phyloP scores from a whole-genome alignment of 129 eudicot species.

The Ambrosia artemisiifolia region DNA sequence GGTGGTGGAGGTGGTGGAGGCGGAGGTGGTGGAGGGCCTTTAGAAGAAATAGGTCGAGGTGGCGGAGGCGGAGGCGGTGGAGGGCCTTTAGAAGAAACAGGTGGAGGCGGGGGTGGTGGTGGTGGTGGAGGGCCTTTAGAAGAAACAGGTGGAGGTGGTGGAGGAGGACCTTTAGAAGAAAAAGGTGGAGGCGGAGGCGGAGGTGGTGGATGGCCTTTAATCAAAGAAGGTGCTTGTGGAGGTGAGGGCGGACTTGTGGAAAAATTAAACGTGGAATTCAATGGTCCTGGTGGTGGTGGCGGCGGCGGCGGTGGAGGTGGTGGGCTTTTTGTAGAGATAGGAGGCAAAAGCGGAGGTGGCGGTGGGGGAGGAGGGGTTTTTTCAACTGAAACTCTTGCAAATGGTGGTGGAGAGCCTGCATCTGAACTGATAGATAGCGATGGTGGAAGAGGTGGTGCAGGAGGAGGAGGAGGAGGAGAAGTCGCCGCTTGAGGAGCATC shows the following conservation, averaged over 20 bases:
- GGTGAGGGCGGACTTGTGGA: slow-evolving; percentile 14
- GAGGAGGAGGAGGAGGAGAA: slow-evolving; percentile 17
- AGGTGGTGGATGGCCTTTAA: slow-evolving; percentile 10
- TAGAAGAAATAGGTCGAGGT: slow-evolving; percentile 15
- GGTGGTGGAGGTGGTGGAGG: slow-evolving; percentile 30
- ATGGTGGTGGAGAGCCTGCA: slow-evolving; percentile 10
- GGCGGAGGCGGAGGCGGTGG: slow-evolving; percentile 14
- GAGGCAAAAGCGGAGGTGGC: slow-evolving; percentile 31
- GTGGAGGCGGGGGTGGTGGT: slow-evolving; percentile 19
- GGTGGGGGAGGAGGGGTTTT: slow-evolving; percentile 23
- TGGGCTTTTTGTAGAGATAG: slow-evolving; percentile 21
- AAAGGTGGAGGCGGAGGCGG: slow-evolving; percentile 27
- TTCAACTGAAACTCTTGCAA: neutral
- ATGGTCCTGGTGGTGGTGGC: slow-evolving; percentile 13
- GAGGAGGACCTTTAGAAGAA: slow-evolving; percentile 11
- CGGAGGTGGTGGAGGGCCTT: slow-evolving; percentile 15
- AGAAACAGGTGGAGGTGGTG: slow-evolving; percentile 22
- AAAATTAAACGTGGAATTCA: neutral
- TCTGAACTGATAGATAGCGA: neutral
- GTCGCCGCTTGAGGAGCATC: slow-evolving; percentile 22
- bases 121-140: slow-evolving; percentile 13
- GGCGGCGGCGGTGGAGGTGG: slow-evolving; percentile 29
- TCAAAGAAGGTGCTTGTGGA: neutral
- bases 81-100: slow-evolving; percentile 11
- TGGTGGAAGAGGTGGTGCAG: slow-evolving; percentile 21